Base-by-base conservation (phyloP, 129 eudicot species). In the Ambrosia artemisiifolia region DNA sequence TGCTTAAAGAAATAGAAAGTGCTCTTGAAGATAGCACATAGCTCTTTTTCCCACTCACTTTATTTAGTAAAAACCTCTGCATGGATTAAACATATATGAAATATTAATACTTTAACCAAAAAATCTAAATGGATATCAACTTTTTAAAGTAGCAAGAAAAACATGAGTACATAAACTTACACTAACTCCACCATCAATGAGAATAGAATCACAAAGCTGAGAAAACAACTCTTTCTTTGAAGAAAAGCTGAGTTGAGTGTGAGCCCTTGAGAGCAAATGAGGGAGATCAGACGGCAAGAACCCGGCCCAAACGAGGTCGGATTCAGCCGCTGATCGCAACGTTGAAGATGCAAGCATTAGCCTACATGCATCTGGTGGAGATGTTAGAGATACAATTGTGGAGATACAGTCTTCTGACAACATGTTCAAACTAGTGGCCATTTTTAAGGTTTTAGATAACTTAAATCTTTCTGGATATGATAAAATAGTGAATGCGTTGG, bases 121-220 rank as follows among this genome's bases (percentile, higher is more conserved):
- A 0, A 75, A 55, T 56, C 0, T 8, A 38, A 46, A 30, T 14
- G 11, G 17, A 1, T 1, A 3, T 46, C 19, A 60, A 33, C 64
- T 44, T 67, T 46, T 62, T 50, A 34, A 46, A 47, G 38, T 43
- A 7, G 48, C 3, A n/a, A 61, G 30, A 47, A 43, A 24, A 59
- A 34, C 4, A 33, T 65, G 34, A 17, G 13, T n/a, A n/a, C 47
- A 40, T 17, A 17, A 49, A 71, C 78, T 49, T 40, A 85, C 96
- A 82, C 83, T 82, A 13, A 38, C 63, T 9, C 96, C 96, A 11
- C 79, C 90, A 76, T 89, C 96, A 9, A 89, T 65, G 68, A 83
- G 81, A 57, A 87, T 35, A 33, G 87, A 77, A 38, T 83, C 64
- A 67, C 86, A 89, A 18, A 89, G 82, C 49, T 11, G 33, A 13